phyloP scores from a whole-genome alignment of 768 basidiomycete species.

The Amanita jacksonii region DNA sequence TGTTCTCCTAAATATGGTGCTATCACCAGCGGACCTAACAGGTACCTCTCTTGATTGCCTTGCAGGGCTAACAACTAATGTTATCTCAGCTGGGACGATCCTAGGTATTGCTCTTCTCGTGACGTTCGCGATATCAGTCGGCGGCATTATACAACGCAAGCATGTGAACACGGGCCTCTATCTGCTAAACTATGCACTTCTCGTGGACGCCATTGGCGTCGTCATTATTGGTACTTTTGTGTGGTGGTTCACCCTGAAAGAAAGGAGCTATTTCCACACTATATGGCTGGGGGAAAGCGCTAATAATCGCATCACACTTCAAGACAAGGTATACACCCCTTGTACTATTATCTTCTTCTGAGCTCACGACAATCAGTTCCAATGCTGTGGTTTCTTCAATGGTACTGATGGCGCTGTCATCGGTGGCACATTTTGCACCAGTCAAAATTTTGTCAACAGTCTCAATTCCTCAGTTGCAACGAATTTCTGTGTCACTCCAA shows the following conservation, averaged over 20 bases:
- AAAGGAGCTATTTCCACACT: conserved; percentile 55
- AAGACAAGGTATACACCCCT: conserved; percentile 52
- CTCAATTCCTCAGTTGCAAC: conserved; percentile 29
- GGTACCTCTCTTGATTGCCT: conserved; percentile 26
- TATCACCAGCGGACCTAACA: conserved; percentile 46
- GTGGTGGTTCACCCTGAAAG: conserved; percentile 75
- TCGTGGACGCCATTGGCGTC: conserved; percentile 52
- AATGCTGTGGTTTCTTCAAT: conserved; percentile 83
- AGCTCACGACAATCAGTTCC: conserved; percentile 36
- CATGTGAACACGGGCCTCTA: conserved; percentile 63
- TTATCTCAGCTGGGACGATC: conserved; percentile 50
- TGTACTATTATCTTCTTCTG: background rate
- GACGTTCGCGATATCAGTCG: conserved; percentile 64
- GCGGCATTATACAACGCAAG: conserved; percentile 60
- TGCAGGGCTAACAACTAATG: background rate
- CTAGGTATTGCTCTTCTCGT: conserved; percentile 58
- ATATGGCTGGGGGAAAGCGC: conserved; percentile 42
- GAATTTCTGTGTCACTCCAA: conserved; percentile 65
- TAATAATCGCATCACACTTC: conserved; percentile 45
- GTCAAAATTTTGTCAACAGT: conserved; percentile 28
- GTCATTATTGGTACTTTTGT: conserved; percentile 60
- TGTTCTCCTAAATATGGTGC: conserved; percentile 64
- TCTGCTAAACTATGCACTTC: conserved; percentile 66
- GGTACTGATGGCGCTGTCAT: conserved; percentile 48
- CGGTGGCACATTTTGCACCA: conserved; percentile 53